Evolutionary conservation across 1,139 yeast species (phyloP), one percentile per base, ranked within the genome.

Genomic region (Lodderomyces metapsilosis): DNA sequence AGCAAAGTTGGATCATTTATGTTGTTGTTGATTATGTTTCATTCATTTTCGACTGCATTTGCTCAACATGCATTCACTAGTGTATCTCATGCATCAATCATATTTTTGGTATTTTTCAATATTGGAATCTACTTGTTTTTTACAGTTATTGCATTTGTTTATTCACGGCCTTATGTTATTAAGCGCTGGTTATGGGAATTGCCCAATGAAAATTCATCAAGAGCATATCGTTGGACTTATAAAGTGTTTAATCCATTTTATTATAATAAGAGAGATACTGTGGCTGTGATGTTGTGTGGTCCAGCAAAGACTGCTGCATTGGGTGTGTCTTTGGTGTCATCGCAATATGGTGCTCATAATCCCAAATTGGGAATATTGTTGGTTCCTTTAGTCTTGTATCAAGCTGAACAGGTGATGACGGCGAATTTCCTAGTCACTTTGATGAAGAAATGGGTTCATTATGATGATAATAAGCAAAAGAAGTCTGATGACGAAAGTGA

Each of bases 261-360:
- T 59, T 85, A 85, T 61, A 70, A 73, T 50, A 76, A 83, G 51
- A 63, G 67, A 42, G 96, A 88, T 55, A 80, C 96, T 0, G 87
- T 87, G 24, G 76, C 92, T 4, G 74, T 88, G 37, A 76, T 88
- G 83, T 74, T 88, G 43, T 88, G 96, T 61, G 96, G 95, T 5
- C 94, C 95, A 1, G 95, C 96, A 3, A 88, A 88, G 58, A 88
- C 96, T 0, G 96, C 95, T 0, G 96, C 96, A 0, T 68, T 88
- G 40, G 96, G 96, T 36, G 95, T 88, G 1, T 85, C 95, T 1
- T 69, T 88, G 43, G 71, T 86, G 8, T 71, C 88, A 1, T 78
- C 96, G 0, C 96, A 88, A 59, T 88, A 87, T 58, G 94, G 95
- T 7, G 63, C 79, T 4, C 54, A 72, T 38, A 77, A 77, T 49